Evolutionary conservation across 345 rosid species (phyloP).

Genomic region (Triadica sebifera): DNA sequence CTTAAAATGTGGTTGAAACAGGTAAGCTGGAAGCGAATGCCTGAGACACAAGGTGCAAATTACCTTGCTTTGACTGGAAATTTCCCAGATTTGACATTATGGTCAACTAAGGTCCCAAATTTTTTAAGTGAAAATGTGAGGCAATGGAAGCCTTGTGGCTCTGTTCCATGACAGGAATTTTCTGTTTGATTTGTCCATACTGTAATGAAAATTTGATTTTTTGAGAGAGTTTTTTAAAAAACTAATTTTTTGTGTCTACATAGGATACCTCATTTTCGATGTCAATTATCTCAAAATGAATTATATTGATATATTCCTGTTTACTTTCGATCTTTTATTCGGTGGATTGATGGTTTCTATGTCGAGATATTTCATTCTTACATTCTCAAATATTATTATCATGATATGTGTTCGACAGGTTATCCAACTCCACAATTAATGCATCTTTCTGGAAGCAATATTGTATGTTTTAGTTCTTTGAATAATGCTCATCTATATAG

Average conservation of each 20-base stretch:
- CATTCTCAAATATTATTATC: no score
- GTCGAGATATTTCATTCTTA: no score
- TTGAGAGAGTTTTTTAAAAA: neutral
- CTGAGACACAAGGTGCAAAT: slow-evolving; percentile 50
- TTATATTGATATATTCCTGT: no score
- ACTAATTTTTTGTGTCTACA: neutral
- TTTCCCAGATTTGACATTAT: slow-evolving; percentile 53
- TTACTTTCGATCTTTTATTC: no score
- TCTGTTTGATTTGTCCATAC: neutral
- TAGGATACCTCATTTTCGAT: no score
- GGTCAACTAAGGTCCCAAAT: slow-evolving; percentile 59
- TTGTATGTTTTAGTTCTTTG: no score
- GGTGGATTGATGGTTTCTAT: no score
- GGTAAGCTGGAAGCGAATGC: slow-evolving; percentile 72
- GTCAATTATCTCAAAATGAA: no score
- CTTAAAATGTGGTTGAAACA: slow-evolving; percentile 23
- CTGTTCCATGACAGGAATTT: slow-evolving; percentile 15
- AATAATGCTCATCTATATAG: no score
- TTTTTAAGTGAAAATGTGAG: slow-evolving; percentile 49
- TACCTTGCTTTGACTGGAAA: slow-evolving; percentile 71
- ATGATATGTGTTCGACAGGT: no score
- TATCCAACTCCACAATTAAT: no score
- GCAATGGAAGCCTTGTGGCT: slow-evolving; percentile 60
- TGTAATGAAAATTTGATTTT: neutral
- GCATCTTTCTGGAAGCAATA: no score